Conservation (phyloP, 768 basidiomycete species). For the Dentipellis fragilis region DNA sequence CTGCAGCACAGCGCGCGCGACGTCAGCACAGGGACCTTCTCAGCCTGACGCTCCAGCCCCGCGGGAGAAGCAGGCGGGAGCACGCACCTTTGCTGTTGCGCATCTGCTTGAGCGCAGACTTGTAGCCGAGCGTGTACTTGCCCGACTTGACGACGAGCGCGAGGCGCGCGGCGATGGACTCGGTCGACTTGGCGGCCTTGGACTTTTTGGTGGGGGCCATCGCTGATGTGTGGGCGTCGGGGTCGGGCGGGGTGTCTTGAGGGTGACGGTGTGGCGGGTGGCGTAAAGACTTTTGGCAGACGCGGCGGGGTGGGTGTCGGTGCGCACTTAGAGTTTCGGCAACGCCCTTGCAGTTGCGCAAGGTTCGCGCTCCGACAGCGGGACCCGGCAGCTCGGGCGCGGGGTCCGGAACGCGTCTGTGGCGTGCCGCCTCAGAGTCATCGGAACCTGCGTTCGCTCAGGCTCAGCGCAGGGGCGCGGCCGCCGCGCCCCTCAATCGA, state of each 20-base stretch:
- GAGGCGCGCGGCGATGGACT: constrained; percentile 87
- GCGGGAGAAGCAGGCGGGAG: constrained; percentile 36
- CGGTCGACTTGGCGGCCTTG: constrained; percentile 86
- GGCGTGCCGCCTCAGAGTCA: no score
- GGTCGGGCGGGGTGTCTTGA: constrained; percentile 6
- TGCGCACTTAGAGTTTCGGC: constrained; percentile 1
- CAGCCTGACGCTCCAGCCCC: constrained; percentile 98
- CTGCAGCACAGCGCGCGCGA: constrained; percentile 32
- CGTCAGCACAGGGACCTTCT: constrained; percentile 93
- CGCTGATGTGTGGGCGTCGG: constrained; percentile 19
- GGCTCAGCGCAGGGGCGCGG: neutral
- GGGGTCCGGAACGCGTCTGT: neutral
- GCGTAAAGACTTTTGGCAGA: constrained; percentile 8
- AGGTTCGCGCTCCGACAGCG: neutral
- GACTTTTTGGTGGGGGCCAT: constrained; percentile 97
- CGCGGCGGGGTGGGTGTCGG: constrained; percentile 5
- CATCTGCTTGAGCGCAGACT: constrained; percentile 97
- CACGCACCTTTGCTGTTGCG: constrained; percentile 91
- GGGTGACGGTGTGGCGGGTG: constrained; percentile 6
- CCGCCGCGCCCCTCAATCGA: neutral
- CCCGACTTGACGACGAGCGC: constrained; percentile 98
- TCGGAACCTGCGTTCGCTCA: neutral
- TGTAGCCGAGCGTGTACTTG: constrained; percentile 96
- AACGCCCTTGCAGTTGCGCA: neutral
- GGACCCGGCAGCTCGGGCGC: neutral